Evolutionary conservation across 192 early-diverging fungal genomes (phyloP).

Genomic region (Nowakowskiella sp.): DNA sequence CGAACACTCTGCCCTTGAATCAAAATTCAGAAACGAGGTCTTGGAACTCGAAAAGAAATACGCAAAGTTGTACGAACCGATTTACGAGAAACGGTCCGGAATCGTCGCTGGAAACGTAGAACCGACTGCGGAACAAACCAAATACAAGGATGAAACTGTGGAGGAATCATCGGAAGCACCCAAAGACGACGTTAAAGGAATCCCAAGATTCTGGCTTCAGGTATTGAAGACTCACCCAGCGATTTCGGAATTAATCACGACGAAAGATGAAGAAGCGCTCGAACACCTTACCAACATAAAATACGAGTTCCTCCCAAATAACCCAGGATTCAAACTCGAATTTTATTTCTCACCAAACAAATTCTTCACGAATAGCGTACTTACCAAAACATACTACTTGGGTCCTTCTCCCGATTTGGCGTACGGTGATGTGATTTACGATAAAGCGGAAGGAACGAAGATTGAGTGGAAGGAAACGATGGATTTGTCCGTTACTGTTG

Average conservation of each 20-base stretch:
- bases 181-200: slow-evolving; percentile 42
- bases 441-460: slow-evolving; percentile 81
- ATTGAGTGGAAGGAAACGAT: slow-evolving; percentile 97
- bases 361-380: slow-evolving; percentile 76
- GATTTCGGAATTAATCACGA: slow-evolving; percentile 78
- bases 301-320: slow-evolving; percentile 40
- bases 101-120: slow-evolving; percentile 74
- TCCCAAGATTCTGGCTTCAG: slow-evolving; percentile 97
- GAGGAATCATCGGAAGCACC: slow-evolving; percentile 26
- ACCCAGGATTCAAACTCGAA: slow-evolving; percentile 88
- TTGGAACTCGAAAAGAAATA: slow-evolving; percentile 96
- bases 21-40: slow-evolving; percentile 89
- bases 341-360: slow-evolving; percentile 87
- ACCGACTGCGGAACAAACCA: slow-evolving; percentile 83
- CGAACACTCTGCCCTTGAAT: slow-evolving; percentile 76
- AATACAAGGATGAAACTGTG: slow-evolving; percentile 50
- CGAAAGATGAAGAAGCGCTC: slow-evolving; percentile 57
- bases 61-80: slow-evolving; percentile 69
- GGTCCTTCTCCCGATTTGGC: slow-evolving; percentile 58
- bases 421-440: slow-evolving; percentile 80
- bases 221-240: slow-evolving; percentile 77
- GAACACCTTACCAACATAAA: not conserved
- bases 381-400: slow-evolving; percentile 93
- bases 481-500: slow-evolving; percentile 85
- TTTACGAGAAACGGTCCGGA: slow-evolving; percentile 77